Conservation (phyloP, 495 filamentous ascomycete species). For the Podospora fimiseda region DNA sequence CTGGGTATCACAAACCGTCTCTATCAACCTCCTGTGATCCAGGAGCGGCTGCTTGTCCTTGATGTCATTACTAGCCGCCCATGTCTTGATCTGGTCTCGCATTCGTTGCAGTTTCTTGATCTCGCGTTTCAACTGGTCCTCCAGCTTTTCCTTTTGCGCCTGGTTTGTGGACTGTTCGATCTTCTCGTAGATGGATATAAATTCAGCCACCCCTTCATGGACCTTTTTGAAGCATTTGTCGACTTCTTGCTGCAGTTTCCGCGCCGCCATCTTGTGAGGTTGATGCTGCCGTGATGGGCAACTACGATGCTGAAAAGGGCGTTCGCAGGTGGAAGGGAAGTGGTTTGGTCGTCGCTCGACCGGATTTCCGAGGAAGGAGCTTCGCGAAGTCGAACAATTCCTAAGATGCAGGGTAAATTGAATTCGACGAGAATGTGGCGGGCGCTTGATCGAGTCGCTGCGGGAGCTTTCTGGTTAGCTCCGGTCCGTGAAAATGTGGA, state of each 20-base stretch:
- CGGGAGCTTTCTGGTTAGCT: slow-evolving; percentile 3
- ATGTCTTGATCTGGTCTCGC: slow-evolving; percentile 98
- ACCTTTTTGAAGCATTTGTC: slow-evolving; percentile 99
- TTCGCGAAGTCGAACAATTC: neutral
- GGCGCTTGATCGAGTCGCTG: neutral
- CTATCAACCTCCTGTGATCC: slow-evolving; percentile 89
- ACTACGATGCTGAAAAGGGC: no score
- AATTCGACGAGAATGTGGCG: no score
- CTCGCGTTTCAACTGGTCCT: slow-evolving; percentile 95
- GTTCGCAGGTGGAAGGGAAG: neutral
- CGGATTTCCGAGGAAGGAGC: slow-evolving; percentile 1
- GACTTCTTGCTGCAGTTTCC: slow-evolving; percentile 94
- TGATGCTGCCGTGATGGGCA: neutral
- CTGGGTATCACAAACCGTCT: slow-evolving; percentile 62
- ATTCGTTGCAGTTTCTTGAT: slow-evolving; percentile 99
- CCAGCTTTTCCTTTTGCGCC: slow-evolving; percentile 95
- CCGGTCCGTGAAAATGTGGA: neutral
- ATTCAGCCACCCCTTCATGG: slow-evolving; percentile 81
- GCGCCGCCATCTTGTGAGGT: slow-evolving; percentile 71
- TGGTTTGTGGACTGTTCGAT: slow-evolving; percentile 82
- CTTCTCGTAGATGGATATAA: slow-evolving; percentile 93
- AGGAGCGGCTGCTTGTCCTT: slow-evolving; percentile 95
- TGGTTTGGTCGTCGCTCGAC: slow-evolving; percentile 1
- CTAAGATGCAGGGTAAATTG: no score
- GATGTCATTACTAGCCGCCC: slow-evolving; percentile 94